Evolutionary conservation across 805 yeast genomes (phyloP).

Genomic region (Sugiyamaella lignohabitans): DNA sequence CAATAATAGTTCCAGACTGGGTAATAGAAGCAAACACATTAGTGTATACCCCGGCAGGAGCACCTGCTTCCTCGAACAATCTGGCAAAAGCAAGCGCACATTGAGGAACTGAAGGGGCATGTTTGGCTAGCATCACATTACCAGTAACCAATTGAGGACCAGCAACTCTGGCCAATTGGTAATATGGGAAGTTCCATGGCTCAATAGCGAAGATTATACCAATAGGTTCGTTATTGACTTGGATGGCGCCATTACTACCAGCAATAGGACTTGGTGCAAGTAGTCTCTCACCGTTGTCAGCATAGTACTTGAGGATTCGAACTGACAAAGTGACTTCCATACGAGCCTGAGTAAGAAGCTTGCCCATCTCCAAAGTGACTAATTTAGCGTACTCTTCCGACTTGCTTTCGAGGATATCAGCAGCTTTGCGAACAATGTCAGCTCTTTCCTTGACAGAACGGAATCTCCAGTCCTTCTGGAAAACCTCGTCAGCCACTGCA

Average conservation of each 20-base stretch:
- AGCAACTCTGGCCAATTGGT: slow-evolving; percentile 60
- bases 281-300: slow-evolving; percentile 56
- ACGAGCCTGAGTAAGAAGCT: slow-evolving; percentile 61
- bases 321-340: slow-evolving; percentile 43
- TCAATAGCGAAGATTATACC: slow-evolving; percentile 60
- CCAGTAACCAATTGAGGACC: slow-evolving; percentile 65
- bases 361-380: slow-evolving; percentile 73
- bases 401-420: slow-evolving; percentile 46
- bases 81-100: slow-evolving; percentile 52
- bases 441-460: slow-evolving; percentile 52
- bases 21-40: slow-evolving; percentile 22
- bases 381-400: slow-evolving; percentile 55
- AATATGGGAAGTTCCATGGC: slow-evolving; percentile 65
- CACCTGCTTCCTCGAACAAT: slow-evolving; percentile 52
- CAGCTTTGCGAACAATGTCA: slow-evolving; percentile 43
- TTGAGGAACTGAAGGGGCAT: slow-evolving; percentile 57
- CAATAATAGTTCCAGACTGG: slow-evolving; percentile 5
- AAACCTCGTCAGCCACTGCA: slow-evolving; percentile 45
- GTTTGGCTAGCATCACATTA: slow-evolving; percentile 54
- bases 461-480: slow-evolving; percentile 43
- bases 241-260: slow-evolving; percentile 39
- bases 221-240: slow-evolving; percentile 50
- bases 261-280: slow-evolving; percentile 50
- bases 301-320: slow-evolving; percentile 50
- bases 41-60: slow-evolving; percentile 46